Evolutionary conservation across 345 rosid genomes (phyloP), one percentile per base, ranked within the genome.

Genomic region (Eucalyptus sp.): DNA sequence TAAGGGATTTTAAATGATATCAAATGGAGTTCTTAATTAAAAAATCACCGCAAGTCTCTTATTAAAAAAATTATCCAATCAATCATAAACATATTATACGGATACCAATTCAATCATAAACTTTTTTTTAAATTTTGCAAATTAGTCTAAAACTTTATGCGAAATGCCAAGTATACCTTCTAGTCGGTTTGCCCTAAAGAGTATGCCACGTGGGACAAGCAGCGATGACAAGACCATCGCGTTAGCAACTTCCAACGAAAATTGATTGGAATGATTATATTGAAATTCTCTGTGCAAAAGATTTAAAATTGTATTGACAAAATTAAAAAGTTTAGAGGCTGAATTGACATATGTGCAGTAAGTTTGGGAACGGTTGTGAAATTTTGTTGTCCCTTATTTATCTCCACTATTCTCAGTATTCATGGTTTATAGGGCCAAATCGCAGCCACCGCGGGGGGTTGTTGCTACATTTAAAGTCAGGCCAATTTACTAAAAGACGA

Each of bases 181-280:
- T 2, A 0, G 3, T 50, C 8, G 15, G 0, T 16, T 50, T 50
- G 7, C 54, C 54, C 54, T 16, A 16, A 51, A 0, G 8, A 62
- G 8, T 27, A 27, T 62, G 13, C 64, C 13, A 58, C 4, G 0
- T 58, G 5, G 29, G 64, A 24, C 27, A 10, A 24, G 2, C 3
- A 0, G 2, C 0, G 0, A 29, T 62, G 8, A 60, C 0, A 2
- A 6, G 8, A 27, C 16, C 8, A 60, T 5, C 68, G 0, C 1
- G 0, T 6, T 62, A 62, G 0, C 1, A 1, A 7, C 9, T 62
- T 3, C 8, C 0, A 29, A 3, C 0, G 0, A 62, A 62, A 27
- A 27, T 62, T 29, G 1, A 62, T 14, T 0, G 2, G 0, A 25
- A 29, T 13, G 2, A 62, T 7, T 62, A 62, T 29, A 62, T 62